Conservation (phyloP, 495 filamentous ascomycete genomes). For the Tuber microsphaerosporum region DNA sequence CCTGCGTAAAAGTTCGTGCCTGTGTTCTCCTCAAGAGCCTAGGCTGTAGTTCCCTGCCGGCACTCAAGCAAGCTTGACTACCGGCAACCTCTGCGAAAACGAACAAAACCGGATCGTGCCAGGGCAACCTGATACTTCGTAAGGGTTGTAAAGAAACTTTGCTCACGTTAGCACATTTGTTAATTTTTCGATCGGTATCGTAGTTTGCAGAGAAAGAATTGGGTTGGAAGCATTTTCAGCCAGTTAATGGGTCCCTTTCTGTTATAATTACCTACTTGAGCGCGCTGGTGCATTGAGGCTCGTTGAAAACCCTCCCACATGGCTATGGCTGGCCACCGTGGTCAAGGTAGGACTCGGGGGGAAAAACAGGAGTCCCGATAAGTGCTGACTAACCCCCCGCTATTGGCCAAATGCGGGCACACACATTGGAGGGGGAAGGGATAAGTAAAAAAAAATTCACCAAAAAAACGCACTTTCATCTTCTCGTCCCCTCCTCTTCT, state of each 20-base stretch:
- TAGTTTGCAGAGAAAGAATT: neutral
- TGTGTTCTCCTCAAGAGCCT: neutral
- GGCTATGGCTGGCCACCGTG: neutral
- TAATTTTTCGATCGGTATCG: neutral
- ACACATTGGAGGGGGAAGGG: conserved; percentile 29
- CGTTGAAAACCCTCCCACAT: neutral
- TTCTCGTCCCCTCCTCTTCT: conserved; percentile 29
- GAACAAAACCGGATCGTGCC: neutral
- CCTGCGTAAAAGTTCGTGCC: too few species aligned
- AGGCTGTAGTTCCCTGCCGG: neutral
- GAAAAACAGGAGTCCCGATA: conserved; percentile 5
- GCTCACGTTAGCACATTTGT: neutral
- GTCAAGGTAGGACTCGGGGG: neutral
- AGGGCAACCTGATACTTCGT: neutral
- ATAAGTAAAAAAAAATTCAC: conserved; percentile 31
- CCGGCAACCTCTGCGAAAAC: neutral
- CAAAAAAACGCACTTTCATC: conserved; percentile 36
- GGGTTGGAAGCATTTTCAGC: neutral
- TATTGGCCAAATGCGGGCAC: conserved; percentile 32
- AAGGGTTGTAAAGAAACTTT: neutral
- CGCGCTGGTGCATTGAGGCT: neutral
- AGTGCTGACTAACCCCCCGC: conserved; percentile 13
- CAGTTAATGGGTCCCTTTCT: neutral
- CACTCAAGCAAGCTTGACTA: neutral
- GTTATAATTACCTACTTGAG: conserved; percentile 9